Percentiles rank a stretch among this genome's conserved stretches.
Evolutionary conservation across 148 eudicot species (phyloP).

Genomic region (Heliamphora exappendiculata): DNA sequence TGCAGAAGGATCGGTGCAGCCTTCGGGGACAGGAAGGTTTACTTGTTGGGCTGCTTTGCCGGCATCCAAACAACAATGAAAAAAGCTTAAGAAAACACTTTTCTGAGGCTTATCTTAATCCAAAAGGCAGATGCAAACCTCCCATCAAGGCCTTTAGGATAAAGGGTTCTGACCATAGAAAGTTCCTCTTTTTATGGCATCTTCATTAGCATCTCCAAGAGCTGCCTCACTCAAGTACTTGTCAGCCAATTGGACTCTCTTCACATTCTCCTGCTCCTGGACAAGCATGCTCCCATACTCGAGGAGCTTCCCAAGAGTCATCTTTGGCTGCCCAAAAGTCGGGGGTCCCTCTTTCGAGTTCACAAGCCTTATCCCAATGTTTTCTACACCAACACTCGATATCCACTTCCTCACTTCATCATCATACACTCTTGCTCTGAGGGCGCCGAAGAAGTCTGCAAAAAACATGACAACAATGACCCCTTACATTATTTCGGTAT

Average conservation of each 20-base stretch:
- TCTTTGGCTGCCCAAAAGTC: constrained; percentile 29
- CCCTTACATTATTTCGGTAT: not conserved
- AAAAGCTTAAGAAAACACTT: not conserved
- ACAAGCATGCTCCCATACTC: constrained; percentile 38
- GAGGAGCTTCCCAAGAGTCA: constrained; percentile 30
- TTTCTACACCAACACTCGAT: constrained; percentile 22
- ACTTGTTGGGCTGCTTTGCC: constrained; percentile 15
- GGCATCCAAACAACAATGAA: constrained; percentile 7
- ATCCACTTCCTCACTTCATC: constrained; percentile 40
- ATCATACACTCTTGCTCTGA: constrained; percentile 40
- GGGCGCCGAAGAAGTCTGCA: constrained; percentile 41
- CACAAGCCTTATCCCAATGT: constrained; percentile 30
- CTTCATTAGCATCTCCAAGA: constrained; percentile 35
- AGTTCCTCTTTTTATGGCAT: constrained; percentile 29
- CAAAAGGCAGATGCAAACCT: constrained; percentile 13
- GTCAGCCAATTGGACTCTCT: constrained; percentile 35
- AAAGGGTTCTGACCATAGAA: constrained; percentile 25
- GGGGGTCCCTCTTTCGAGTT: constrained; percentile 34
- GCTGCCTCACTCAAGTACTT: constrained; percentile 39
- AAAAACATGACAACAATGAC: not conserved
- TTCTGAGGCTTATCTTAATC: not conserved
- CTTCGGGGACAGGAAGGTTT: constrained; percentile 9
- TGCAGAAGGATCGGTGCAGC: constrained; percentile 15
- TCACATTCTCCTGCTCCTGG: constrained; percentile 38
- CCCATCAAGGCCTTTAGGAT: not conserved